These are phyloP conservation scores for Nannochloris sp. DNA, from an alignment of 139 green algal genomes.

Conservation along the genomic window DNA sequence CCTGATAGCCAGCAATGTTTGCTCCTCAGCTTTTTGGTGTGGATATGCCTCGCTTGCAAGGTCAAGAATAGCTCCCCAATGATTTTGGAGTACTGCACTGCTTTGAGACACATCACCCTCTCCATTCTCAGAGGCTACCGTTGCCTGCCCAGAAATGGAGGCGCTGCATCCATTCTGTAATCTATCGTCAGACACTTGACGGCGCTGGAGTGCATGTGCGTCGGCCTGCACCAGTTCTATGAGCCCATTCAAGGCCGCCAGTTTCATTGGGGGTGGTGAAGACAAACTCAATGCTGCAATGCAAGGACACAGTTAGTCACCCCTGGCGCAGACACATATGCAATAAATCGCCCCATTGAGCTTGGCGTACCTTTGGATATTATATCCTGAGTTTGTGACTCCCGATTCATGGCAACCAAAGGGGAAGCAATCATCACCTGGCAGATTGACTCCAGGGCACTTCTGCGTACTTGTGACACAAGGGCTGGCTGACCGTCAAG, in stretches of 20 bases:
- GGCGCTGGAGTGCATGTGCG: constrained; percentile 38
- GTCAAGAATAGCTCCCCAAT: constrained; percentile 48
- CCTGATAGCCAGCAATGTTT: not conserved
- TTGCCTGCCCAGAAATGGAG: not conserved
- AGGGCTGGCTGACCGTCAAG: not conserved
- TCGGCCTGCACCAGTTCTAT: constrained; percentile 63
- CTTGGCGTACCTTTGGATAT: not conserved
- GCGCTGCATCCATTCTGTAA: not conserved
- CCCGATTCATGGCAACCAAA: constrained; percentile 32
- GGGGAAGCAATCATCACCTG: constrained; percentile 53
- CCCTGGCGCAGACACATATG: too few relatives aligned
- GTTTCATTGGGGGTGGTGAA: constrained; percentile 35
- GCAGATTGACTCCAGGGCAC: constrained; percentile 58
- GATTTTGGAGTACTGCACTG: constrained; percentile 30
- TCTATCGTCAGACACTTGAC: constrained; percentile 27
- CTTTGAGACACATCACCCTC: constrained; percentile 50
- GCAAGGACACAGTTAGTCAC: too few relatives aligned
- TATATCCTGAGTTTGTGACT: not conserved
- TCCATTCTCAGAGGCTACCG: constrained; percentile 49
- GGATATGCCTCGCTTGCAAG: constrained; percentile 35
- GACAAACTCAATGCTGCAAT: constrained; percentile 18
- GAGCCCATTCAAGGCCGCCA: constrained; percentile 50
- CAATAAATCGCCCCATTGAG: too few relatives aligned
- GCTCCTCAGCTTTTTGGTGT: not conserved
- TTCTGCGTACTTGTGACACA: constrained; percentile 22